Percentiles rank a stretch among this genome's conserved stretches.
Conservation (phyloP, 257 asterid genomes). For the Solanum gracilifrons region DNA sequence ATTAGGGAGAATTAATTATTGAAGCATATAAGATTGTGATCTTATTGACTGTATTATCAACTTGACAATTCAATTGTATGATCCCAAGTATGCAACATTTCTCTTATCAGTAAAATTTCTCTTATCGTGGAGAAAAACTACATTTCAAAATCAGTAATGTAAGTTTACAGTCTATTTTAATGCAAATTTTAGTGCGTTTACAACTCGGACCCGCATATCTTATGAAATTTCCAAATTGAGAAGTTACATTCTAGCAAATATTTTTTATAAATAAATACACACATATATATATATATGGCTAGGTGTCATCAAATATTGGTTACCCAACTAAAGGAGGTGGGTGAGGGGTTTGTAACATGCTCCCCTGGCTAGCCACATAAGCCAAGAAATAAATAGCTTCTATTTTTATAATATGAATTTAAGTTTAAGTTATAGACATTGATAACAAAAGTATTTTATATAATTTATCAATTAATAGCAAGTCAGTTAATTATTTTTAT, state of each 20-base stretch:
- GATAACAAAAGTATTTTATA: too few species aligned
- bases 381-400: neutral
- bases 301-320: neutral
- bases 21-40: neutral
- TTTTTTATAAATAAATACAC: neutral
- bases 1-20: neutral
- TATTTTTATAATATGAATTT: too few species aligned
- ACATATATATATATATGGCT: neutral
- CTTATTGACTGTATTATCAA: neutral
- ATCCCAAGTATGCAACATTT: neutral
- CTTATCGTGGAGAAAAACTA: rapidly evolving
- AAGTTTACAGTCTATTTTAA: too few species aligned
- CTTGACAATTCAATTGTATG: neutral
- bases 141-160: too few species aligned
- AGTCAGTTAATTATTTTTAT: neutral
- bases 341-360: neutral
- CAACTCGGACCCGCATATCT: too few species aligned
- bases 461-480: too few species aligned
- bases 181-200: rapidly evolving
- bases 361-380: neutral
- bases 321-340: neutral
- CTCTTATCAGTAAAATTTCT: neutral
- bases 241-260: neutral
- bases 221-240: too few species aligned
- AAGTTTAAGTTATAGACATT: neutral